phyloP scores from a whole-genome alignment of 352 stramenopile genomes.

The Phytophthora multivora region DNA sequence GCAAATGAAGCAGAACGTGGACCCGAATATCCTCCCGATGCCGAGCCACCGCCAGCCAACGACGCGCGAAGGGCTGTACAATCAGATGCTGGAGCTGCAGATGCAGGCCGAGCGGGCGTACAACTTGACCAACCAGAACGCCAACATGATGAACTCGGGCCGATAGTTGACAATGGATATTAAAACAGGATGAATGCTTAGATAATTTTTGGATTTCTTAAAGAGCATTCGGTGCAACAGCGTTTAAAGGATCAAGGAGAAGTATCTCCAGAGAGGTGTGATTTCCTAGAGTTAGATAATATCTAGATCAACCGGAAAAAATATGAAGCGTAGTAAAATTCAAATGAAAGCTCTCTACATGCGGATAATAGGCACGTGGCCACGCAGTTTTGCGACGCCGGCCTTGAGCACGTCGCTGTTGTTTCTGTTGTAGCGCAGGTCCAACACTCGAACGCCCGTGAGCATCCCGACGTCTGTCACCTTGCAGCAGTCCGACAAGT shows the following conservation, averaged over 20 bases:
- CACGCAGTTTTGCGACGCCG: constrained; percentile 32
- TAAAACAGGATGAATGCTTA: constrained; percentile 20
- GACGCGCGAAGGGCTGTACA: constrained; percentile 67
- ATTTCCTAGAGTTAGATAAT: too few relatives aligned
- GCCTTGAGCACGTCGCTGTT: constrained; percentile 24
- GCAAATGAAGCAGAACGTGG: constrained; percentile 32
- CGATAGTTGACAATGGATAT: constrained; percentile 34
- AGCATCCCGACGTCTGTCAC: constrained; percentile 60
- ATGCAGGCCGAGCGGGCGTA: constrained; percentile 69
- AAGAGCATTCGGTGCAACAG: neutral
- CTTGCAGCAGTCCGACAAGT: constrained; percentile 61
- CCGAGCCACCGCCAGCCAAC: constrained; percentile 15
- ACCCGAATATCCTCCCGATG: constrained; percentile 8
- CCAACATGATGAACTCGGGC: constrained; percentile 49
- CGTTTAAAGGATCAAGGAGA: neutral
- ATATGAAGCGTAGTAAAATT: too few relatives aligned
- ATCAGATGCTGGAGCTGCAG: constrained; percentile 80
- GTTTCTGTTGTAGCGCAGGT: constrained; percentile 64
- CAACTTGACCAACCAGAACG: constrained; percentile 78
- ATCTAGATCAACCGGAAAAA: too few relatives aligned
- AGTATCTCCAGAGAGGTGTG: too few relatives aligned
- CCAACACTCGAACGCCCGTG: constrained; percentile 55
- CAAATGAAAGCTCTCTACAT: constrained; percentile 26
- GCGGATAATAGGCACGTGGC: constrained; percentile 32
- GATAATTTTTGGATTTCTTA: neutral